Evolutionary conservation across 2,329 filamentous ascomycete species (phyloP).

Genomic region (Blastomyces gilchristii): DNA sequence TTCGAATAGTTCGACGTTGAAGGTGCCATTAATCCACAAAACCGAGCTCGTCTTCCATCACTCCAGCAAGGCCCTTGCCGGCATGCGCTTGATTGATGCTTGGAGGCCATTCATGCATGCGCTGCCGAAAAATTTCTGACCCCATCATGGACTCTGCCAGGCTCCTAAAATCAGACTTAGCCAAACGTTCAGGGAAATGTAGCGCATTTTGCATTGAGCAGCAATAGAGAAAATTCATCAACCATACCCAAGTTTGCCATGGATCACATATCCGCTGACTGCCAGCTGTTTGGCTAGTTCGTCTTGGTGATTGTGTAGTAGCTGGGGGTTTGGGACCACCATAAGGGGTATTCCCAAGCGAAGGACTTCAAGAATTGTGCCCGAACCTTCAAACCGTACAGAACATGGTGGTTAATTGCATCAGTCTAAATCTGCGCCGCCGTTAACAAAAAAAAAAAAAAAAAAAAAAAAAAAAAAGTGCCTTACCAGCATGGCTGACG

Average conservation of each 20-base stretch:
- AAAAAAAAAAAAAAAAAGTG: constrained; percentile 1
- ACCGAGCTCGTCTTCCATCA: constrained; percentile 50
- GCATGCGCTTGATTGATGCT: constrained; percentile 35
- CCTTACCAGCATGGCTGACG: constrained; percentile 77
- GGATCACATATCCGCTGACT: constrained; percentile 63
- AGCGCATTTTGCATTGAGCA: background rate
- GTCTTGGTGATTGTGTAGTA: constrained; percentile 84
- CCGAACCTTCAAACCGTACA: constrained; percentile 54
- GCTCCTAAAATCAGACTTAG: constrained; percentile 29
- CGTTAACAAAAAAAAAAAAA: background rate
- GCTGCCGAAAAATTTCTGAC: constrained; percentile 38
- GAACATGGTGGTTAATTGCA: background rate
- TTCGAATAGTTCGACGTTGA: background rate
- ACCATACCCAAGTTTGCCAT: constrained; percentile 56
- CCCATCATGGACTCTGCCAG: constrained; percentile 39
- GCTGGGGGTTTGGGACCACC: constrained; percentile 71
- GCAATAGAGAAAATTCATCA: background rate
- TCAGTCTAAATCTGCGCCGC: background rate
- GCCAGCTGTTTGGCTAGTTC: constrained; percentile 73
- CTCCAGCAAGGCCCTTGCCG: constrained; percentile 37
- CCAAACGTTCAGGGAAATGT: background rate
- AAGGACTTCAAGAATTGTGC: constrained; percentile 76
- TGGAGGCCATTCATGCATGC: constrained; percentile 42
- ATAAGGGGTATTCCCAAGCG: constrained; percentile 66
- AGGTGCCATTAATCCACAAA: constrained; percentile 38